These are phyloP conservation scores for Paraconiothyrium sp. DNA, from an alignment of 2,329 filamentous ascomycete species.

Conservation along the genomic window DNA sequence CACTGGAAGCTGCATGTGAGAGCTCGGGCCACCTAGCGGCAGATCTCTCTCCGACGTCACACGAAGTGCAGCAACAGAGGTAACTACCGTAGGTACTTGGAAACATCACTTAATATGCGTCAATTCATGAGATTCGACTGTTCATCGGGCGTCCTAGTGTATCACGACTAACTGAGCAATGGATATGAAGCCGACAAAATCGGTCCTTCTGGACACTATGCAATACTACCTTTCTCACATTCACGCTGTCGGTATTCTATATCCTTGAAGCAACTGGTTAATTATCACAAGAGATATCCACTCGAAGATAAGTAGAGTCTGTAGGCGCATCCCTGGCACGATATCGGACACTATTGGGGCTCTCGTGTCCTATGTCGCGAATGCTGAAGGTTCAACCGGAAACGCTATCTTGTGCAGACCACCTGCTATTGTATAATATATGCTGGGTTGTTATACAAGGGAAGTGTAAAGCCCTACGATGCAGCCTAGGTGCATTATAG, in stretches of 20 bases:
- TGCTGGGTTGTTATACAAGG: too few relatives aligned
- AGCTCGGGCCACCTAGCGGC: slow-evolving; percentile 9
- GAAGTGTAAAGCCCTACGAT: too few relatives aligned
- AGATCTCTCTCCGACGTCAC: background rate
- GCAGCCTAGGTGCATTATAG: too few relatives aligned
- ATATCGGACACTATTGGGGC: too few relatives aligned
- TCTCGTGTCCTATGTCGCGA: too few relatives aligned
- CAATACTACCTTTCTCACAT: background rate
- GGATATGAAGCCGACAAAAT: background rate
- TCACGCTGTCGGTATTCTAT: background rate
- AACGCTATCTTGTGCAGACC: too few relatives aligned
- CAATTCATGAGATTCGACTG: background rate
- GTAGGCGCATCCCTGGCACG: too few relatives aligned
- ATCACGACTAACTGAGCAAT: background rate
- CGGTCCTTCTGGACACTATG: background rate
- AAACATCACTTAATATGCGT: background rate
- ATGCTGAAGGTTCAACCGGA: too few relatives aligned
- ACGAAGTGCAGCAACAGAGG: background rate
- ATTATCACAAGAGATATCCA: background rate
- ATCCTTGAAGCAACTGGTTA: background rate
- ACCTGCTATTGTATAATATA: too few relatives aligned
- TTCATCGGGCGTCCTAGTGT: background rate
- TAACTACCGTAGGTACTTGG: background rate
- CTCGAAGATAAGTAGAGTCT: background rate
- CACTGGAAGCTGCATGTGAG: slow-evolving; percentile 11